Evolutionary conservation across 2,329 filamentous ascomycete species (phyloP).

Genomic region (Falciphora oryzae): DNA sequence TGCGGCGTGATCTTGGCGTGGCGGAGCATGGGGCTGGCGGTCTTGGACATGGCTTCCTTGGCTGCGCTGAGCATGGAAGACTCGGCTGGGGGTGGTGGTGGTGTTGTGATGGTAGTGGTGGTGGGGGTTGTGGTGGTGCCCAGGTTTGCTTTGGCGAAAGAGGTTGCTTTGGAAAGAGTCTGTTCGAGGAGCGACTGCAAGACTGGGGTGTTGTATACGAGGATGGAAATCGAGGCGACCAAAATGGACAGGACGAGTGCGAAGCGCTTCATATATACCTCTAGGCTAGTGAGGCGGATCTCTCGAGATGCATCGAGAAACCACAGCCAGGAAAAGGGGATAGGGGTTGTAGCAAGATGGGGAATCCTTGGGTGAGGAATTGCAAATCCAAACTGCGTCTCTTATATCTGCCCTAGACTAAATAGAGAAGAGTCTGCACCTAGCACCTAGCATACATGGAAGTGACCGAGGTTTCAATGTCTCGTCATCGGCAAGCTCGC

Average conservation of each 20-base stretch:
- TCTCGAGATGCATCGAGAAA: constrained; percentile 14
- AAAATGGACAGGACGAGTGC: constrained; percentile 21
- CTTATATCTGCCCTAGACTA: neutral
- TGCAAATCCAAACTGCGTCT: constrained; percentile 4
- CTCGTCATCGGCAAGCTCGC: neutral
- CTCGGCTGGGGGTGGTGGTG: constrained; percentile 11
- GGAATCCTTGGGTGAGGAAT: constrained; percentile 1
- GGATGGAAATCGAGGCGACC: constrained; percentile 23
- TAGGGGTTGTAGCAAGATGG: neutral
- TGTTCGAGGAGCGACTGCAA: constrained; percentile 12
- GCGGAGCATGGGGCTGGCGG: constrained; percentile 34
- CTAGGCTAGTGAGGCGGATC: constrained; percentile 6
- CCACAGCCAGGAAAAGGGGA: constrained; percentile 4
- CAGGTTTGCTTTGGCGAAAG: constrained; percentile 6
- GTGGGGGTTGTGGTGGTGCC: constrained; percentile 3
- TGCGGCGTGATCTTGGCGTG: constrained; percentile 71
- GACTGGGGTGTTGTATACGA: constrained; percentile 21
- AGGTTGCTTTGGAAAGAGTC: constrained; percentile 4
- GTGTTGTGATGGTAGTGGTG: constrained; percentile 9
- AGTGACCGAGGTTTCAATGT: too few relatives aligned
- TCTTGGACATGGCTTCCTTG: constrained; percentile 54
- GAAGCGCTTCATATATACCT: constrained; percentile 27
- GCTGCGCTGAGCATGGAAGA: constrained; percentile 28
- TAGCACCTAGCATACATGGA: neutral
- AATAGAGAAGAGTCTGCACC: neutral